Evolutionary conservation across 192 early-diverging fungal species (phyloP).

Genomic region (Linnemannia exigua): DNA sequence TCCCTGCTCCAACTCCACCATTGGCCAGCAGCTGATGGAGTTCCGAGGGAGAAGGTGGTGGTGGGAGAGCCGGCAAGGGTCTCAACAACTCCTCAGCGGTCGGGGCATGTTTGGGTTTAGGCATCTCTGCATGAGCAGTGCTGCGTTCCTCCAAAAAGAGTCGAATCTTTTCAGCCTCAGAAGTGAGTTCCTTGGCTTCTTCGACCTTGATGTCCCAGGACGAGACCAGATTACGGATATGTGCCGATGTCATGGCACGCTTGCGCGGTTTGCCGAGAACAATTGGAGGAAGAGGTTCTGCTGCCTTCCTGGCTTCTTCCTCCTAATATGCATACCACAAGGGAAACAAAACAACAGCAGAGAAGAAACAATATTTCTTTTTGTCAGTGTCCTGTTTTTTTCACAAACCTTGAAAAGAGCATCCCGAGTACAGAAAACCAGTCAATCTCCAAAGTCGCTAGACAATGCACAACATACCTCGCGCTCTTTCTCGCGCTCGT

Average conservation of each 20-base stretch:
- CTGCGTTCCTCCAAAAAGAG: conserved; percentile 42
- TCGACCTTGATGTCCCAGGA: conserved; percentile 55
- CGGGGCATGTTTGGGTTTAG: conserved; percentile 31
- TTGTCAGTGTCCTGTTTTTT: too few species aligned
- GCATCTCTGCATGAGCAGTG: conserved; percentile 48
- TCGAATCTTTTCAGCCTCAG: conserved; percentile 40
- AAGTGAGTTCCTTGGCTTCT: conserved; percentile 36
- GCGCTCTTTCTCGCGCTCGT: conserved; percentile 54
- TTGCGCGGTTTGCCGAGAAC: conserved; percentile 49
- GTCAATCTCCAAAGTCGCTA: not conserved
- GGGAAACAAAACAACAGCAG: not conserved
- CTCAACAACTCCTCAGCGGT: conserved; percentile 42
- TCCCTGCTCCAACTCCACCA: not conserved
- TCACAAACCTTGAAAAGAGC: too few species aligned
- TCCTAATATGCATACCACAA: conserved; percentile 20
- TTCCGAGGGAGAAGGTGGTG: conserved; percentile 25
- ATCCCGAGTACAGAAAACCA: not conserved
- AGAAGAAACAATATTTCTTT: too few species aligned
- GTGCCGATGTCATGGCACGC: conserved; percentile 40
- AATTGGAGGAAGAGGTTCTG: conserved; percentile 44
- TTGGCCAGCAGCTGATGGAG: conserved; percentile 1
- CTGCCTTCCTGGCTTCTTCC: conserved; percentile 47
- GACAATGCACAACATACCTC: conserved; percentile 31
- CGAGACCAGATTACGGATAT: conserved; percentile 50
- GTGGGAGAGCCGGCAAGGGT: conserved; percentile 40